These are phyloP conservation scores for Apiospora aurea DNA, from an alignment of 2,329 filamentous ascomycete species.

Conservation along the genomic window DNA sequence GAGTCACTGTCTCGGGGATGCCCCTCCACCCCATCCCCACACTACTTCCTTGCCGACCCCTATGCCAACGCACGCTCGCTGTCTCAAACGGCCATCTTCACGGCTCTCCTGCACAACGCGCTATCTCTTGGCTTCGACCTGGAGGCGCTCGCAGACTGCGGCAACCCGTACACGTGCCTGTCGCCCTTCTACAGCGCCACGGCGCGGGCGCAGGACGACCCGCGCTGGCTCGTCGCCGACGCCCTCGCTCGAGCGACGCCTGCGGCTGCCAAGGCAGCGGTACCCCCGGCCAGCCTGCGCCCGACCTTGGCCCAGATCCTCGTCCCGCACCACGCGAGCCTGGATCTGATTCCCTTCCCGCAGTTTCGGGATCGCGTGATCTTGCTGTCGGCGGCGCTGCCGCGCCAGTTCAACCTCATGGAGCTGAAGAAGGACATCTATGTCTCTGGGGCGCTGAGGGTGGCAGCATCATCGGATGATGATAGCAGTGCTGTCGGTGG, in stretches of 20 bases:
- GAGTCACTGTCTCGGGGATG: neutral
- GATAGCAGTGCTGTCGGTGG: constrained; percentile 19
- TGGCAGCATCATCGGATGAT: constrained; percentile 29
- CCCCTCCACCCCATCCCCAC: neutral
- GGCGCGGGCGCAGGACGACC: constrained; percentile 30
- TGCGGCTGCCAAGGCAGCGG: constrained; percentile 24
- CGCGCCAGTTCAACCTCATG: constrained; percentile 41
- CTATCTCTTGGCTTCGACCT: constrained; percentile 37
- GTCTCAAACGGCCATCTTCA: constrained; percentile 32
- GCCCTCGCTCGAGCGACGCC: neutral
- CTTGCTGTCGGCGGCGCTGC: constrained; percentile 39
- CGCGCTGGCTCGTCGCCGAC: constrained; percentile 34
- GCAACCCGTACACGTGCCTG: constrained; percentile 30
- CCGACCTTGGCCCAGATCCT: constrained; percentile 48
- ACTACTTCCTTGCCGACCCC: neutral
- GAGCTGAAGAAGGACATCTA: constrained; percentile 48
- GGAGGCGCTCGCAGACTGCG: constrained; percentile 33
- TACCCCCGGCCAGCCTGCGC: constrained; percentile 42
- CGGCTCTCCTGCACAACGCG: constrained; percentile 38
- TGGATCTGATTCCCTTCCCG: constrained; percentile 47
- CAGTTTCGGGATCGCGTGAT: constrained; percentile 43
- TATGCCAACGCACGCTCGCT: constrained; percentile 28
- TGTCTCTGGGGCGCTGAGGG: constrained; percentile 37
- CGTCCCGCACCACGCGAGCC: constrained; percentile 45
- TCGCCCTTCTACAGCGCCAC: constrained; percentile 45